Conservation (phyloP, 2,329 filamentous ascomycete genomes). For the Ophiosphaerella korrae region DNA sequence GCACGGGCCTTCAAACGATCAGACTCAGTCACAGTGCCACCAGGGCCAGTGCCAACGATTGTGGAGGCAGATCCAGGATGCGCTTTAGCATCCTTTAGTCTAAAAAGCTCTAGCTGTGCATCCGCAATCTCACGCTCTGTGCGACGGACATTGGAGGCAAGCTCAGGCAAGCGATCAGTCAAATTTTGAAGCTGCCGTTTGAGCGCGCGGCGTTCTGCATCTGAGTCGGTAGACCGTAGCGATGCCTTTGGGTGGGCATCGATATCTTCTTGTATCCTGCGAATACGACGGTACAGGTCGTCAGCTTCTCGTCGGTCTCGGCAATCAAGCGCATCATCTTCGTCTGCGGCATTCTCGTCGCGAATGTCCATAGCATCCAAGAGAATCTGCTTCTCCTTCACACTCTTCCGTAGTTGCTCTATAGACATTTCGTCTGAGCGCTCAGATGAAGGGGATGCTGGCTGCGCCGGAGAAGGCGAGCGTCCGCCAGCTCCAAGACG, state of each 20-base stretch:
- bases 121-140: conserved; percentile 94
- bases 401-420: conserved; percentile 89
- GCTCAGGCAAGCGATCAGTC: conserved; percentile 86
- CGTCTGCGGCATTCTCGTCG: conserved; percentile 85
- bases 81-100: conserved; percentile 89
- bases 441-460: conserved; percentile 59
- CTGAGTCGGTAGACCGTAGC: conserved; percentile 67
- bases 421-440: conserved; percentile 79
- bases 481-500: conserved; percentile 70
- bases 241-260: conserved; percentile 85
- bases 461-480: conserved; percentile 76
- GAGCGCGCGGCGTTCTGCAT: conserved; percentile 82
- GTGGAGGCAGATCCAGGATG: conserved; percentile 79
- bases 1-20: conserved; percentile 94
- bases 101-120: conserved; percentile 88
- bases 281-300: conserved; percentile 89
- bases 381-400: conserved; percentile 91
- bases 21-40: conserved; percentile 86
- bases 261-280: conserved; percentile 91
- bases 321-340: conserved; percentile 89
- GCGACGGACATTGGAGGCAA: conserved; percentile 89
- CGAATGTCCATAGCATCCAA: conserved; percentile 96
- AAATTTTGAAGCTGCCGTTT: conserved; percentile 88
- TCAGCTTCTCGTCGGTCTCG: conserved; percentile 91
- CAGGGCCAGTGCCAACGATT: conserved; percentile 91